Conservation (phyloP, 2,329 filamentous ascomycete species). For the Penicillium sp. region DNA sequence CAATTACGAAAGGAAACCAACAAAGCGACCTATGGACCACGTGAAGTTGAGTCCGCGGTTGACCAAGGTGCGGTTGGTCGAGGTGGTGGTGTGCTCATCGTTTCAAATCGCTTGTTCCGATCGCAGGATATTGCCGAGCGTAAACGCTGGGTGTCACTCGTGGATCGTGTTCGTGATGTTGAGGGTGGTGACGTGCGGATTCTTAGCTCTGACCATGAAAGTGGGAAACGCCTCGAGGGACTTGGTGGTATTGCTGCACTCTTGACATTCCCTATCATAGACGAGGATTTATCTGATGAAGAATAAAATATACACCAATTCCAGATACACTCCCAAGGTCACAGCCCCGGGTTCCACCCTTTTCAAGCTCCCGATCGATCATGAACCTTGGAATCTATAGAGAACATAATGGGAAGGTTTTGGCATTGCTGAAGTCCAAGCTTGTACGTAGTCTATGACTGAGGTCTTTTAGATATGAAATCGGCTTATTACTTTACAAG, state of each 20-base stretch:
- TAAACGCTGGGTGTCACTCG: constrained; percentile 78
- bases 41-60: constrained; percentile 79
- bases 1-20: constrained; percentile 81
- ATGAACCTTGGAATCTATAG: no score
- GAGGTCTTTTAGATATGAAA: no score
- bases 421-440: no score
- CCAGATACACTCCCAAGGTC: neutral
- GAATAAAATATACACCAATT: constrained; percentile 29
- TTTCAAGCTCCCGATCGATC: no score
- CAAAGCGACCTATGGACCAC: constrained; percentile 84
- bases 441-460: no score
- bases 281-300: constrained; percentile 69
- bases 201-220: constrained; percentile 93
- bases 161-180: constrained; percentile 78
- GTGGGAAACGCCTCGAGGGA: constrained; percentile 78
- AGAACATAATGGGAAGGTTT: no score
- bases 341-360: neutral
- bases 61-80: constrained; percentile 84
- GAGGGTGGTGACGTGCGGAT: constrained; percentile 85
- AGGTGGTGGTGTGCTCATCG: constrained; percentile 79
- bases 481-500: no score
- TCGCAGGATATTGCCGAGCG: constrained; percentile 75
- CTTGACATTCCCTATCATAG: constrained; percentile 81
- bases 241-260: constrained; percentile 88
- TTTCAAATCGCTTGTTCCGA: constrained; percentile 86